Evolutionary conservation across 805 yeast species (phyloP).

Genomic region (Grigorovia yakushimaensis): DNA sequence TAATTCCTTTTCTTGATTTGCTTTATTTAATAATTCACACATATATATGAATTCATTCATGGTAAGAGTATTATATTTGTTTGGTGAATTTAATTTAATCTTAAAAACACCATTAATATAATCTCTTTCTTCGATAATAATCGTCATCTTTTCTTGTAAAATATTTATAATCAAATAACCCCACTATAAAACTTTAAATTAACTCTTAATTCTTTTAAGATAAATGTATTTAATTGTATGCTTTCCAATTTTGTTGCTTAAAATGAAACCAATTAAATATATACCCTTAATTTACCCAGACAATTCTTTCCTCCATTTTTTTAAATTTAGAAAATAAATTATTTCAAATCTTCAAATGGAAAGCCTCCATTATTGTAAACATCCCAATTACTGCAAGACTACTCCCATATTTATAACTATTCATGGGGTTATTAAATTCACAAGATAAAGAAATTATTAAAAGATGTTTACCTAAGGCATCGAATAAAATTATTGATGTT

Average conservation of each 20-base stretch:
- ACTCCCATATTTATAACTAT: neutral
- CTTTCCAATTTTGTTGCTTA: too few relatives aligned
- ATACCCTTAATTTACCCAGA: neutral
- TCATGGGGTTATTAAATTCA: slow-evolving; percentile 35
- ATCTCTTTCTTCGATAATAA: neutral
- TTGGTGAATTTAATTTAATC: slow-evolving; percentile 53
- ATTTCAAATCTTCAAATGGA: neutral
- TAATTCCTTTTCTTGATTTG: slow-evolving; percentile 55
- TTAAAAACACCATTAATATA: neutral
- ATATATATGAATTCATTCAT: slow-evolving; percentile 52
- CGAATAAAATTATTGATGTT: slow-evolving; percentile 82
- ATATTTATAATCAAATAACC: too few relatives aligned
- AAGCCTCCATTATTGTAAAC: too few relatives aligned
- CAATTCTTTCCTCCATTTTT: neutral
- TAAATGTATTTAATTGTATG: too few relatives aligned
- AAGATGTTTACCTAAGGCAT: slow-evolving; percentile 76
- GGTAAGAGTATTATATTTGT: slow-evolving; percentile 55
- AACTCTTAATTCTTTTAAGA: too few relatives aligned
- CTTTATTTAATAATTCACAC: slow-evolving; percentile 47
- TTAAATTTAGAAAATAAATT: neutral
- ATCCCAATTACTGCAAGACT: too few relatives aligned
- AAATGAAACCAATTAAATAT: too few relatives aligned
- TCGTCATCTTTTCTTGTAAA: neutral
- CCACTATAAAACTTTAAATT: too few relatives aligned
- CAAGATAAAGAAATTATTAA: slow-evolving; percentile 84